phyloP scores from a whole-genome alignment of 176 grass and related monocot species.

The Carex myosuroides region DNA sequence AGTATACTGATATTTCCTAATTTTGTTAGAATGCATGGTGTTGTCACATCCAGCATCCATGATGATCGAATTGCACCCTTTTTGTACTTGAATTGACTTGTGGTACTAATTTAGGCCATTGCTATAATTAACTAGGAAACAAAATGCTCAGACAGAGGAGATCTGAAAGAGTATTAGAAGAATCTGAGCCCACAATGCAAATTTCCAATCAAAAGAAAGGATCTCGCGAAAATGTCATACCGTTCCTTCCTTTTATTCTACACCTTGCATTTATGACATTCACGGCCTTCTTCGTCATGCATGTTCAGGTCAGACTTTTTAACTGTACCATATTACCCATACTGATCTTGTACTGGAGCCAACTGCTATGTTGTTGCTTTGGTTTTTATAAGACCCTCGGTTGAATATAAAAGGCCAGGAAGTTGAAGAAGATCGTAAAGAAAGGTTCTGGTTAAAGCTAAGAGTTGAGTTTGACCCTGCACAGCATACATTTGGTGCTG shows the following conservation, averaged over 20 bases:
- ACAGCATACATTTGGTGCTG: neutral
- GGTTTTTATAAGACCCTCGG: neutral
- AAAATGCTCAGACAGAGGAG: slow-evolving; percentile 51
- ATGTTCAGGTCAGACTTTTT: slow-evolving; percentile 65
- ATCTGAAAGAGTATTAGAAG: slow-evolving; percentile 9
- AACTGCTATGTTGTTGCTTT: neutral
- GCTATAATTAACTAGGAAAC: slow-evolving; percentile 30
- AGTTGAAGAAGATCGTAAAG: neutral
- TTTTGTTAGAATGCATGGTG: neutral
- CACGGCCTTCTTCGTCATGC: slow-evolving; percentile 80
- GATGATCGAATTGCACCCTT: neutral
- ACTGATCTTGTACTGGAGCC: neutral
- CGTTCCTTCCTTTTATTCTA: slow-evolving; percentile 74
- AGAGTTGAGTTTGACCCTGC: neutral
- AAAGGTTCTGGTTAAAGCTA: neutral
- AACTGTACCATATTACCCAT: neutral
- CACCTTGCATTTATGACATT: slow-evolving; percentile 75
- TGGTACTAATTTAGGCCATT: slow-evolving; percentile 9
- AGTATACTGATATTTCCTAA: neutral
- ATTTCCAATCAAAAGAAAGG: slow-evolving; percentile 25
- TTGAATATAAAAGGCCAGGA: neutral
- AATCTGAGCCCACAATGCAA: slow-evolving; percentile 19
- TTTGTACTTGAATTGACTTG: neutral
- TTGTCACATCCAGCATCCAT: neutral
- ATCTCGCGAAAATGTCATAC: slow-evolving; percentile 17